A percentile compares a stretch with the other conserved stretches of the same genome.
Evolutionary conservation across 2,329 filamentous ascomycete species (phyloP).

Genomic region (Chrysoporthe cubensis): DNA sequence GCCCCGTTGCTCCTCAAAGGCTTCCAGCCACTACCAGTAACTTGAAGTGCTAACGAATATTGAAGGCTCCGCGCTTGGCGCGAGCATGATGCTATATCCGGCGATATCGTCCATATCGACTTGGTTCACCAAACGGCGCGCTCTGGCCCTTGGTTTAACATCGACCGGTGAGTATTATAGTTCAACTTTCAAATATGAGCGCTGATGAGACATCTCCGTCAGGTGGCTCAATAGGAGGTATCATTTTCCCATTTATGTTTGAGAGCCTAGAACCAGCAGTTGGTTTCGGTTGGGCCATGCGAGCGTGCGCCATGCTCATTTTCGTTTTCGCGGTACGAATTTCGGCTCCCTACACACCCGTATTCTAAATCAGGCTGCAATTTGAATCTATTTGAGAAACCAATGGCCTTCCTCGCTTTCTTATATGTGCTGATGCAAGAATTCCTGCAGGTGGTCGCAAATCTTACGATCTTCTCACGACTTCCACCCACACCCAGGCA

Average conservation of each 20-base stretch:
- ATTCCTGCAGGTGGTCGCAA: constrained; percentile 33
- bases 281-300: constrained; percentile 38
- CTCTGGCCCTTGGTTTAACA: constrained; percentile 32
- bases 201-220: constrained; percentile 2
- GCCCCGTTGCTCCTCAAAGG: background rate
- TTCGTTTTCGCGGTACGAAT: constrained; percentile 23
- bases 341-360: no score
- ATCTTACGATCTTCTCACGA: constrained; percentile 32
- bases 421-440: background rate
- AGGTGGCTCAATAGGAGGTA: constrained; percentile 36
- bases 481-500: constrained; percentile 19
- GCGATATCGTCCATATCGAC: constrained; percentile 20
- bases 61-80: constrained; percentile 28
- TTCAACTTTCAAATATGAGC: no score
- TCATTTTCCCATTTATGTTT: constrained; percentile 38
- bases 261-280: constrained; percentile 32
- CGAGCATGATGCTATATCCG: constrained; percentile 24
- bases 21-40: background rate
- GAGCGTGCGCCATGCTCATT: constrained; percentile 36
- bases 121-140: constrained; percentile 34
- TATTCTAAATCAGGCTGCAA: no score
- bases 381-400: no score
- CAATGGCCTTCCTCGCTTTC: background rate
- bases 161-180: constrained; percentile 7
- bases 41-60: background rate